A percentile compares a stretch with the other conserved stretches of the same genome.
phyloP scores from a whole-genome alignment of 148 eudicot genomes.

The Rhododendron ovatum region DNA sequence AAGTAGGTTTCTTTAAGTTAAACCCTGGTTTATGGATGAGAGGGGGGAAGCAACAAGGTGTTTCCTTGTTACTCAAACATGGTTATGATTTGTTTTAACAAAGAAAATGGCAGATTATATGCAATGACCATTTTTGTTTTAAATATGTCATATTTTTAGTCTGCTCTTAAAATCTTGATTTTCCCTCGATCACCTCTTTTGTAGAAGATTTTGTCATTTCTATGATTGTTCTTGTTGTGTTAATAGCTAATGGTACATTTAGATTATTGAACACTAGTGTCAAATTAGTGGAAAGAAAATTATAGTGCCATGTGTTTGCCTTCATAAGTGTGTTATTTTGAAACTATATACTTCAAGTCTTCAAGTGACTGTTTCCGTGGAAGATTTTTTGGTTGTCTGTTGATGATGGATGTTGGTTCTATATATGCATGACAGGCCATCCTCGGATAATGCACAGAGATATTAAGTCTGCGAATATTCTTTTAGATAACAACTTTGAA shows the following conservation, averaged over 20 bases:
- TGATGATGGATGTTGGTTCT: background rate
- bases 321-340: background rate
- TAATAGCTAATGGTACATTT: background rate
- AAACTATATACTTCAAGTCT: background rate
- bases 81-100: background rate
- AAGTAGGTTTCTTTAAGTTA: background rate
- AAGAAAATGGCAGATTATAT: background rate
- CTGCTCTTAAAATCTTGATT: background rate
- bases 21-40: background rate
- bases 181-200: background rate
- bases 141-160: background rate
- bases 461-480: constrained; percentile 56
- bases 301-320: background rate
- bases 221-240: background rate
- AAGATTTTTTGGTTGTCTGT: background rate
- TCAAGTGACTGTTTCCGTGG: background rate
- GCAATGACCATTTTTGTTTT: background rate
- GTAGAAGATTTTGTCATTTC: background rate
- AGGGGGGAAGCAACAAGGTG: background rate
- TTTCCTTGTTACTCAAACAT: background rate
- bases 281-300: background rate
- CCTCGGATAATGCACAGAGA: constrained; percentile 53
- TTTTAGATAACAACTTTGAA: constrained; percentile 45
- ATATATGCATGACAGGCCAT: constrained; percentile 30
- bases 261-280: background rate